Evolutionary conservation across 345 rosid species (phyloP).

Genomic region (Kandelia obovata): DNA sequence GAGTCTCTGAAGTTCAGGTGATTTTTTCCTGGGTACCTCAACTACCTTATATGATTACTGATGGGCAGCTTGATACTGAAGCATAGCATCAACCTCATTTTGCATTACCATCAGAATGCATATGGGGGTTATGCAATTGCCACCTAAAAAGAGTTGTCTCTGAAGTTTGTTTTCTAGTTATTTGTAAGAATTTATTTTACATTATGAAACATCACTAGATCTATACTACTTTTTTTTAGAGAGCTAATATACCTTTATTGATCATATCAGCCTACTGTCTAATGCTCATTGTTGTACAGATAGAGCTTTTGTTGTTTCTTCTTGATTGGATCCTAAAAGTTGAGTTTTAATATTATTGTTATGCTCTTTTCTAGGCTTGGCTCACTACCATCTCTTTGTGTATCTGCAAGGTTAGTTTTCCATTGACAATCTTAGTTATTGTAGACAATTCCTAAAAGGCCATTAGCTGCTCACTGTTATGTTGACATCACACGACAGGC

Average conservation of each 20-base stretch:
- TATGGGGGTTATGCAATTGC: too few species aligned
- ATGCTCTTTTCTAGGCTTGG: conserved; percentile 71
- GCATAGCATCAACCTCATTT: too few species aligned
- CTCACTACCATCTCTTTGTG: conserved; percentile 63
- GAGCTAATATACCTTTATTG: neutral
- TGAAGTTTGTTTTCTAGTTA: neutral
- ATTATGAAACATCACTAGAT: neutral
- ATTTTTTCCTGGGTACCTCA: too few species aligned
- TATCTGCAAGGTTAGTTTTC: conserved; percentile 67
- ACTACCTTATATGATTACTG: too few species aligned
- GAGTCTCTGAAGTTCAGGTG: too few species aligned
- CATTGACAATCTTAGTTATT: conserved; percentile 1
- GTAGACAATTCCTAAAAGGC: neutral
- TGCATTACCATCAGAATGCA: too few species aligned
- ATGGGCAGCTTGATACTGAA: too few species aligned
- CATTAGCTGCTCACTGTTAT: neutral
- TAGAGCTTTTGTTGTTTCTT: too few species aligned
- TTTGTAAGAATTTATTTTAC: neutral
- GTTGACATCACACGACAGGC: conserved; percentile 49
- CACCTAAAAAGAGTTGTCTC: too few species aligned
- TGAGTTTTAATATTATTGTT: neutral
- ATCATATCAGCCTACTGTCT: too few species aligned
- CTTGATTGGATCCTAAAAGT: neutral
- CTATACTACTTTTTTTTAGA: neutral
- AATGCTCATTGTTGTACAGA: too few species aligned